Conservation (phyloP, 495 filamentous ascomycete genomes). For the Trypethelium eluteriae region DNA sequence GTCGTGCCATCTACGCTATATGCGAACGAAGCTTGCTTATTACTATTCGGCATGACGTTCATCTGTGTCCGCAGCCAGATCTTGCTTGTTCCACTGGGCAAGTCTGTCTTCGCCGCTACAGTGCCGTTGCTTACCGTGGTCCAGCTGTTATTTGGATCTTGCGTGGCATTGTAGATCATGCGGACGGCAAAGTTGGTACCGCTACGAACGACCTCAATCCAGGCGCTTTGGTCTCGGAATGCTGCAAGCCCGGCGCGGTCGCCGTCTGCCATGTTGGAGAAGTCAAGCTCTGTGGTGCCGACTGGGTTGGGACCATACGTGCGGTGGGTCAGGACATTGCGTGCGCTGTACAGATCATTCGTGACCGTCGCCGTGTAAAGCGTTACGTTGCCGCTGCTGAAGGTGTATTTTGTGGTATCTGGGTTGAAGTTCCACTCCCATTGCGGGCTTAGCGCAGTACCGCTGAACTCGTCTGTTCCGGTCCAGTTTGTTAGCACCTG, state of each 20-base stretch:
- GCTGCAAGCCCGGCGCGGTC: constrained; percentile 45
- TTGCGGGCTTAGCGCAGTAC: constrained; percentile 32
- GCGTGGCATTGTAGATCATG: constrained; percentile 27
- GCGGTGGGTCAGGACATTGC: constrained; percentile 52
- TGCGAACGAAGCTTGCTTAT: constrained; percentile 38
- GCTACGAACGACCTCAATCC: constrained; percentile 42
- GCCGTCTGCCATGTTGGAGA: constrained; percentile 42
- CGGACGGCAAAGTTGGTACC: constrained; percentile 24
- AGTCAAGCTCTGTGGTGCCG: constrained; percentile 44
- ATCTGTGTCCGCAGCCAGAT: constrained; percentile 42
- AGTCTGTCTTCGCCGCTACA: constrained; percentile 30
- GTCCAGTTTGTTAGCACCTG: constrained; percentile 21
- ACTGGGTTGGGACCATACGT: constrained; percentile 41
- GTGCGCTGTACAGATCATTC: constrained; percentile 44
- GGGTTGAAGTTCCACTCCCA: constrained; percentile 63
- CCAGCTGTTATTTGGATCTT: constrained; percentile 34
- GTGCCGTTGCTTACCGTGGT: constrained; percentile 37
- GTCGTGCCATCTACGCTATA: constrained; percentile 46
- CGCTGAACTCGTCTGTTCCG: constrained; percentile 42
- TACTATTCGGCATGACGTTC: constrained; percentile 37
- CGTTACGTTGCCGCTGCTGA: constrained; percentile 33
- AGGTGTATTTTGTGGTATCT: constrained; percentile 33
- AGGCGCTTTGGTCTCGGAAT: constrained; percentile 47
- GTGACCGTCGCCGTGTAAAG: constrained; percentile 48
- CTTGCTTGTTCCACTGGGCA: constrained; percentile 14